Evolutionary conservation across 2,329 filamentous ascomycete genomes (phyloP), one percentile per base, ranked within the genome.

Genomic region (Alternaria arbusti): DNA sequence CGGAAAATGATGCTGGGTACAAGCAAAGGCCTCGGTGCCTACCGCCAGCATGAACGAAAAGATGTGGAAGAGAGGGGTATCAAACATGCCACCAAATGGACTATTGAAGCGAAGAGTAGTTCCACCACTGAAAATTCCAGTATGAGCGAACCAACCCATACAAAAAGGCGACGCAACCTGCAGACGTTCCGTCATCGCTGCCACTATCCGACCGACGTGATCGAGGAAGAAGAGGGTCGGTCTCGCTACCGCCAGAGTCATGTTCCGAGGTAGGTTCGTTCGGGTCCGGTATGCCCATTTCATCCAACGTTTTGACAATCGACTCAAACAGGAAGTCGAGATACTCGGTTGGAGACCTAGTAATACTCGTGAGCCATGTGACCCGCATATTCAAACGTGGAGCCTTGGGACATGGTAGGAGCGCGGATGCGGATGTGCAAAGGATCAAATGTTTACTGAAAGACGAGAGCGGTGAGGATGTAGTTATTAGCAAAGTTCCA

Each of bases 401-500:
- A 51, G 2, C 47, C 8, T 6, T 15, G 6, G 17, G 6, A 17
- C 30, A 20, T 32, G 28, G 47, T 28, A 7, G 25, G 46, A 20
- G 25, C 3, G n/a, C n/a, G 25, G 12, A 20, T 50, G n/a, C 46
- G 9, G 25, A 32, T 15, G 30, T 51, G 47, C 47, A 51, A 15
- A 22, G 26, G 47, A 15, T 32, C 3, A 22, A 3, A 12, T 57
- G 20, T 51, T 59, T 49, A 59, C 44, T 40, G 32, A 25, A 62
- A 62, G 10, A 70, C 61, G 17, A 70, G 56, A 4, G 63, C 67
- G 7, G 47, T 60, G 7, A 69, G n/a, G 20, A 69, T n/a, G 23
- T 61, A 68, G 32, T 63, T 54, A 23, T 68, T 68, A 17, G 51
- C 91, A 64, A 87, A 85, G 71, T 89, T 87, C 91, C 92, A 97